Evolutionary conservation across 164 flowering plant genomes (phyloP).

Genomic region (Nelumbo lutea): DNA sequence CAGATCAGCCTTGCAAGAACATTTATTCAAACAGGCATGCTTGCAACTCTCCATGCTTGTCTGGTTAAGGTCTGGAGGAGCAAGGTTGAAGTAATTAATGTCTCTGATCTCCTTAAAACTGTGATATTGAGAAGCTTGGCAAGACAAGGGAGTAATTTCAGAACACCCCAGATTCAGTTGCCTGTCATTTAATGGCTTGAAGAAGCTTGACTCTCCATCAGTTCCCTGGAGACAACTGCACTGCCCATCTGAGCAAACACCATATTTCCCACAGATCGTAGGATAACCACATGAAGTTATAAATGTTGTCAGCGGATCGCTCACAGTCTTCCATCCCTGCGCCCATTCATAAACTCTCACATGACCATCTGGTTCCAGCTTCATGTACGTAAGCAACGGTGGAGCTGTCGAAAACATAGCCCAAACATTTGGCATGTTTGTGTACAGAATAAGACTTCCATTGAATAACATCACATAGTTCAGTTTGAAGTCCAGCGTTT

Average conservation of each 20-base stretch:
- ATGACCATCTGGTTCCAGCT: constrained; percentile 32
- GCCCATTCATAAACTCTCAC: constrained; percentile 24
- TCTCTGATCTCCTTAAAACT: constrained; percentile 9
- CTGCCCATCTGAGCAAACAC: constrained; percentile 20
- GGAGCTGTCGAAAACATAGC: background rate
- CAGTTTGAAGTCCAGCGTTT: background rate
- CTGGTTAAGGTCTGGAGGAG: background rate
- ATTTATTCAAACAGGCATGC: constrained; percentile 20
- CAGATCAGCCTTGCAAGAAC: constrained; percentile 17
- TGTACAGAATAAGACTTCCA: background rate
- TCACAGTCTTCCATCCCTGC: constrained; percentile 2
- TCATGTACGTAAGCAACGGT: constrained; percentile 20
- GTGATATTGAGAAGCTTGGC: constrained; percentile 11
- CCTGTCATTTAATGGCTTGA: constrained; percentile 11
- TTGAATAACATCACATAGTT: background rate
- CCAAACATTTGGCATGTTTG: background rate
- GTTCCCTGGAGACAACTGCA: constrained; percentile 20
- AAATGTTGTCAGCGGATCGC: background rate
- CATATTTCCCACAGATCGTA: constrained; percentile 14
- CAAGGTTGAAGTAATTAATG: constrained; percentile 6
- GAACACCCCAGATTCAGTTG: constrained; percentile 19
- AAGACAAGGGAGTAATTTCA: constrained; percentile 12
- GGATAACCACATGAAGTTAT: constrained; percentile 15
- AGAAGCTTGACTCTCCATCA: constrained; percentile 1
- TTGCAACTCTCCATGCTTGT: constrained; percentile 11